These are phyloP conservation scores for Vigna unguiculata DNA, from an alignment of 306 rosid genomes.

Conservation along the genomic window DNA sequence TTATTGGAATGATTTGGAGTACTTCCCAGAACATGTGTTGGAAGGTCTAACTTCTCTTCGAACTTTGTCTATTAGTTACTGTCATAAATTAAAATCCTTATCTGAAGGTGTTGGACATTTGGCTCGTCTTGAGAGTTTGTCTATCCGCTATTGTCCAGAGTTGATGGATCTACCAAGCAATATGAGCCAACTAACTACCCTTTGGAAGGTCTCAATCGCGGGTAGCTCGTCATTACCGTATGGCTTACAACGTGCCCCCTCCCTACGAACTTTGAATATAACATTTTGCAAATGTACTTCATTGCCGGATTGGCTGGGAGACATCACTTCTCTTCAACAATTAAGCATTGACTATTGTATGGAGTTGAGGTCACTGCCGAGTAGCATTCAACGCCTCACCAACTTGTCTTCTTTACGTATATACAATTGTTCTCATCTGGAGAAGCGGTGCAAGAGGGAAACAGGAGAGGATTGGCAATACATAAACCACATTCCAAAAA, in stretches of 20 bases:
- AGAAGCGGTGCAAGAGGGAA: too few species aligned
- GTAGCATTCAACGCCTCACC: too few species aligned
- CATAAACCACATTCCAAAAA: not conserved
- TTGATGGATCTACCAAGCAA: not conserved
- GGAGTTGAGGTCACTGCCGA: too few species aligned
- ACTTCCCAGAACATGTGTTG: not conserved
- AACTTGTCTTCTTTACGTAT: too few species aligned
- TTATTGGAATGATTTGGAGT: not conserved
- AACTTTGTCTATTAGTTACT: rapidly evolving
- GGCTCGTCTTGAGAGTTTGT: not conserved
- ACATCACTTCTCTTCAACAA: not conserved
- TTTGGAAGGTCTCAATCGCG: not conserved
- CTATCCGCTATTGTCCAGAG: rapidly evolving
- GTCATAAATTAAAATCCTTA: not conserved
- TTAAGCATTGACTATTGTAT: rapidly evolving
- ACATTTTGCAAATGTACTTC: too few species aligned
- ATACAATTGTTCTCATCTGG: too few species aligned
- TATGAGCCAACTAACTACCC: constrained; percentile 24
- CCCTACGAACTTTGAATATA: too few species aligned
- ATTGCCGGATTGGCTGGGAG: constrained; percentile 25
- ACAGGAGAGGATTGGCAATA: too few species aligned
- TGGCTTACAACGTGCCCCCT: constrained; percentile 24
- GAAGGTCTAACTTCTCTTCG: constrained; percentile 16
- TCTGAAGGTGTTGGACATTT: not conserved
- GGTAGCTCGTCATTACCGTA: not conserved